Percentiles rank a stretch among this genome's conserved stretches.
Evolutionary conservation across 164 flowering plant species (phyloP).

Genomic region (Piper longum): DNA sequence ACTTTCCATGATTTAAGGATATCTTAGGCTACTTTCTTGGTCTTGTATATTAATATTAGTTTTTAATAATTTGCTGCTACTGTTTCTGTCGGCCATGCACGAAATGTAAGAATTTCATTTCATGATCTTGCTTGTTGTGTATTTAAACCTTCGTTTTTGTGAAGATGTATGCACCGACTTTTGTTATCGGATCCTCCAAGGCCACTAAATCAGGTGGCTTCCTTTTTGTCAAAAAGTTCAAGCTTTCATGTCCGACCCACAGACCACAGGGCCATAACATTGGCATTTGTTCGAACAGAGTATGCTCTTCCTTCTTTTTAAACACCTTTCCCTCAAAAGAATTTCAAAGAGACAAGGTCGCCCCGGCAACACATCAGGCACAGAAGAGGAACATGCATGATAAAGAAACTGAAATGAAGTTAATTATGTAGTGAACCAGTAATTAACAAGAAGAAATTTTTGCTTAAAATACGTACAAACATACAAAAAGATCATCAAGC

Average conservation of each 20-base stretch:
- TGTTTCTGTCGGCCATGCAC: background rate
- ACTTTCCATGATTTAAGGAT: background rate
- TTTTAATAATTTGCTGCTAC: too few relatives aligned
- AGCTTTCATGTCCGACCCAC: background rate
- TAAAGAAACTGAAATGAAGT: background rate
- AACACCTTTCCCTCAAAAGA: too few relatives aligned
- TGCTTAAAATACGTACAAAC: too few relatives aligned
- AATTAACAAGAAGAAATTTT: too few relatives aligned
- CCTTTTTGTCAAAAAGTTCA: background rate
- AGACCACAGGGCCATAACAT: background rate
- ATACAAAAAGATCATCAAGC: background rate
- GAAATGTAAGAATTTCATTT: background rate
- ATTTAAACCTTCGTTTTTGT: background rate
- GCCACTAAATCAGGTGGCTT: background rate
- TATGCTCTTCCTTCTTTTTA: too few relatives aligned
- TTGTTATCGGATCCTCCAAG: background rate
- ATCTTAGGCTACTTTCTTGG: background rate
- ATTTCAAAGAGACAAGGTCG: too few relatives aligned
- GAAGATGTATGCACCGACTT: background rate
- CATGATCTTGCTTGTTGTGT: background rate
- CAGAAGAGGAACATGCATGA: background rate
- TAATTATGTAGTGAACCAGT: too few relatives aligned
- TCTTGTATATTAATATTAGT: too few relatives aligned
- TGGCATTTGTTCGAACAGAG: background rate
- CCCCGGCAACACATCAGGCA: background rate